These are phyloP conservation scores for Colletotrichum echinochloae DNA, from an alignment of 2,329 filamentous ascomycete genomes.

Conservation along the genomic window DNA sequence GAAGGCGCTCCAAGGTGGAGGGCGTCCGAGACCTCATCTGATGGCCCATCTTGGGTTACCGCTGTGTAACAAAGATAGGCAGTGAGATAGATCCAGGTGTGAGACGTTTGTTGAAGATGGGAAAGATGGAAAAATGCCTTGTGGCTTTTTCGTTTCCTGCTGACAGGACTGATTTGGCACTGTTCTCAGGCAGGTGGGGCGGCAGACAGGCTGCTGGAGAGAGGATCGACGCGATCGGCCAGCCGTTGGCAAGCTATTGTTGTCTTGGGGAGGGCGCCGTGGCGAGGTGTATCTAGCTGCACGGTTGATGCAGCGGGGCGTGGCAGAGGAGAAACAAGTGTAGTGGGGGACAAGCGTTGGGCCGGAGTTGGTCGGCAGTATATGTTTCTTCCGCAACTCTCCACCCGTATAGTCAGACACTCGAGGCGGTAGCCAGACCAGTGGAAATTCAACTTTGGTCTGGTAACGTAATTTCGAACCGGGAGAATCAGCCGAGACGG, in stretches of 20 bases:
- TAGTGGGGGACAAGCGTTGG: background rate
- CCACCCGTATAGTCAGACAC: background rate
- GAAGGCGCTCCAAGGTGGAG: background rate
- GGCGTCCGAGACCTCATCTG: background rate
- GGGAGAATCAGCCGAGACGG: background rate
- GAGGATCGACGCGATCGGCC: slow-evolving; percentile 39
- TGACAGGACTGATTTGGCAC: slow-evolving; percentile 4
- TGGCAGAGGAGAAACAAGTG: slow-evolving; percentile 1
- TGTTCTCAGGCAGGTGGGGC: slow-evolving; percentile 18
- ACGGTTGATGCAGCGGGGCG: slow-evolving; percentile 22
- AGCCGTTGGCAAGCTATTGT: slow-evolving; percentile 33
- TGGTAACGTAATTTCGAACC: slow-evolving; percentile 3
- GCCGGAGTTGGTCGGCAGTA: background rate
- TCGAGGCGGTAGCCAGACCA: background rate
- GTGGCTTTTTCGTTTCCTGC: slow-evolving; percentile 1
- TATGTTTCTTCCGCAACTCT: background rate
- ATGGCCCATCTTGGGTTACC: background rate
- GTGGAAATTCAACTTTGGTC: background rate
- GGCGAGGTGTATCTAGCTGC: slow-evolving; percentile 12
- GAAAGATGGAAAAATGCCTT: slow-evolving; percentile 8
- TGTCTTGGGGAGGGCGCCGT: slow-evolving; percentile 23
- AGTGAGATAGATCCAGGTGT: background rate
- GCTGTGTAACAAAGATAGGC: background rate
- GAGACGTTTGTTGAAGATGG: background rate
- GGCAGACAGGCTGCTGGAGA: slow-evolving; percentile 32